Evolutionary conservation across 179 eudicot species (phyloP), one percentile per base, ranked within the genome.

Genomic region (Nepenthes alata): DNA sequence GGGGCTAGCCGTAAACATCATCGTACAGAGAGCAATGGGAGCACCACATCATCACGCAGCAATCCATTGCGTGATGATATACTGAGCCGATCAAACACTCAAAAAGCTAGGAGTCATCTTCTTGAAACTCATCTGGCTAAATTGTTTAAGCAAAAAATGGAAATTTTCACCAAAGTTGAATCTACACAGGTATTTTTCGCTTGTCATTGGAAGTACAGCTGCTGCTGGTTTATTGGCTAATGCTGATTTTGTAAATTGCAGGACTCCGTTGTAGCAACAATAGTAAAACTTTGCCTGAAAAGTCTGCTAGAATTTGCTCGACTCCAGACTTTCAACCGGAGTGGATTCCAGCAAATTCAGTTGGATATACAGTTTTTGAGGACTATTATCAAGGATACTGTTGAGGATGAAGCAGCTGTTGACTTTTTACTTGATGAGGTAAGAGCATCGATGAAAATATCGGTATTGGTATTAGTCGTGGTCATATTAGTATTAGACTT

Each of bases 341-440:
- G 99, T 74, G 99, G 99, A 56, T 94, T 89, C 77, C 99, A 94
- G 80, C 99, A 94, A 76, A 94, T 94, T 69, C 99, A 94, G 80
- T 59, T 94, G 77, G 99, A 94, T 70, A 75, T 82, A 57, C 97
- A 90, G 77, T 94, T 81, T 75, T 72, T 94, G 70, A 90, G 84
- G 76, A 60, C 62, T 61, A 62, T 87, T 37, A 13, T 94, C 3
- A 94, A 73, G 73, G 97, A 87, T 54, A 69, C 58, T 41, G 82
- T 82, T 39, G 97, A 90, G 62, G 99, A 94, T 71, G 97, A 94
- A 80, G 94, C 94, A 35, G 88, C 91, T 57, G 85, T 87, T 45
- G 95, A 94, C 73, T 94, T 90, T 81, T 64, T 94, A 54, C 89
- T 94, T 48, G 99, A 94, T 60, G 99, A 94, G 95, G 99, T 90